phyloP scores from a whole-genome alignment of 225 moss, liverwort and hornwort genomes.

The Lunularia cruciata region DNA sequence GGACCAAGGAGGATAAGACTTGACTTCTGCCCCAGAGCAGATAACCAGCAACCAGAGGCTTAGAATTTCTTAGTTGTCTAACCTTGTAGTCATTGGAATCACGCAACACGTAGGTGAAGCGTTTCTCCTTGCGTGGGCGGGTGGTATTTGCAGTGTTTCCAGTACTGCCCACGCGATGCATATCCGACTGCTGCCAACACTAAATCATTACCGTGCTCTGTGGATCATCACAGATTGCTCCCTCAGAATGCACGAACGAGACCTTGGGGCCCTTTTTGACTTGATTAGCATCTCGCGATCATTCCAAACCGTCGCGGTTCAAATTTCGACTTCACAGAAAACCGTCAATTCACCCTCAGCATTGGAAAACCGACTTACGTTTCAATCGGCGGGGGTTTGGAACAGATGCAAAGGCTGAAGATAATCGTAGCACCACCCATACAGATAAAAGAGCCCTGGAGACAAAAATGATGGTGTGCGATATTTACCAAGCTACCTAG shows the following conservation, averaged over 20 bases:
- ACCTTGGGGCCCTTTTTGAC: slow-evolving; percentile 22
- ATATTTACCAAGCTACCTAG: not conserved
- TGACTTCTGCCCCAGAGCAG: not conserved
- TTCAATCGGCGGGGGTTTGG: not conserved
- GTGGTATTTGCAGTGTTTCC: slow-evolving; percentile 84
- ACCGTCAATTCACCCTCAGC: not conserved
- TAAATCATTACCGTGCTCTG: slow-evolving; percentile 42
- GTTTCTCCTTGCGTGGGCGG: slow-evolving; percentile 85
- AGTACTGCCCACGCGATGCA: slow-evolving; percentile 99
- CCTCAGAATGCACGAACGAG: slow-evolving; percentile 18
- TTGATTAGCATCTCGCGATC: slow-evolving; percentile 39
- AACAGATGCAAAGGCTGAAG: not conserved
- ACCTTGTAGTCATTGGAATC: slow-evolving; percentile 98
- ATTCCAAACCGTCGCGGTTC: slow-evolving; percentile 9
- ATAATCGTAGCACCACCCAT: not conserved
- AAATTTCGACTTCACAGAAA: not conserved
- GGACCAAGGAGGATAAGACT: not conserved
- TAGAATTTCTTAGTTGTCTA: not conserved
- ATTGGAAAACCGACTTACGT: not conserved
- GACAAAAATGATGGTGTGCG: not conserved
- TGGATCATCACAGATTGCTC: slow-evolving; percentile 33
- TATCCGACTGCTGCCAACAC: slow-evolving; percentile 55
- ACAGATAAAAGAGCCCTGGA: not conserved
- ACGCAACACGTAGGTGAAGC: slow-evolving; percentile 85
- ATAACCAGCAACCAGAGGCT: not conserved